phyloP scores from a whole-genome alignment of 208 protist species.

The Perkinsela sp. region DNA sequence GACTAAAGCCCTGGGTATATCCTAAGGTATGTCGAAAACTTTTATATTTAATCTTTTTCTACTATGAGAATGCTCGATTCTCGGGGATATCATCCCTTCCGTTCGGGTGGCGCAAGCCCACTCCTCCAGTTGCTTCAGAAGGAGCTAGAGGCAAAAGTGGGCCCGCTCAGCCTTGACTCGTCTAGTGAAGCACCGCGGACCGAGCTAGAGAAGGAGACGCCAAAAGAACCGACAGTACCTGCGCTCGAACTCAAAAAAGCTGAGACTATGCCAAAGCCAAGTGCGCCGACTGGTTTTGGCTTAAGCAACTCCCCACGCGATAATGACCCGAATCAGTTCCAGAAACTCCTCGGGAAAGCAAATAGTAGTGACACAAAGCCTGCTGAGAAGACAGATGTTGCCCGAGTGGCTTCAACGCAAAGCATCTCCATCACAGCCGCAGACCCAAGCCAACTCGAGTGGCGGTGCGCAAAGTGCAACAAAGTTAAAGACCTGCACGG shows the following conservation, averaged over 20 bases:
- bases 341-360: background rate
- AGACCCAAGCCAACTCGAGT: constrained; percentile 2
- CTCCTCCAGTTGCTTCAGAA: too few relatives aligned
- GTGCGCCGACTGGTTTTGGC: background rate
- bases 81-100: too few relatives aligned
- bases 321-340: background rate
- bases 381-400: background rate
- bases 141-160: too few relatives aligned
- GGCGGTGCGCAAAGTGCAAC: constrained; percentile 12
- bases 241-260: background rate
- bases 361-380: background rate
- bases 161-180: constrained; percentile 7
- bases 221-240: background rate
- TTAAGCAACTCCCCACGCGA: background rate
- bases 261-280: background rate
- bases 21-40: too few relatives aligned
- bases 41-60: too few relatives aligned
- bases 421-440: too few relatives aligned
- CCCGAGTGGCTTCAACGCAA: too few relatives aligned
- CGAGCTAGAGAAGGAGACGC: background rate
- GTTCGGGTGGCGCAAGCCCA: too few relatives aligned
- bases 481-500: constrained; percentile 19
- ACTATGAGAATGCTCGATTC: too few relatives aligned
- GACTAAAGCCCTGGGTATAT: too few relatives aligned
- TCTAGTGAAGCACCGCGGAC: background rate